Base-by-base conservation (phyloP, 2,329 filamentous ascomycete species). In the Ceratocystis colombiana region DNA sequence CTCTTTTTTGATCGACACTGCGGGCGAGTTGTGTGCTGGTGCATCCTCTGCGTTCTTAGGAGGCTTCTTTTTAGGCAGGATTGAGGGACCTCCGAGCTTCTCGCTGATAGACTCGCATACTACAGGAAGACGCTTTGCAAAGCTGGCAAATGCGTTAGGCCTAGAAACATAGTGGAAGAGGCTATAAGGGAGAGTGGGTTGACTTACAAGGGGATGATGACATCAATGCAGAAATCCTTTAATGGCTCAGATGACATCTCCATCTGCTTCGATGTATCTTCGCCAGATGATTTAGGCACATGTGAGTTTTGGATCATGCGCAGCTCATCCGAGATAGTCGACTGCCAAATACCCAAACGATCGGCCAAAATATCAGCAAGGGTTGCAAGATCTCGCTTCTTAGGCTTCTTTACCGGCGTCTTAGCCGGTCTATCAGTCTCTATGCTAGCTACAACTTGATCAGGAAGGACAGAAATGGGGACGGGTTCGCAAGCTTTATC, bases 311-410 rank as follows among this genome's bases (percentile, higher is more conserved):
- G 78, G 17, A 81, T 71, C 15, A 82, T 72, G 46, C 78, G 76
- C 67, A 81, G 74, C 65, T 84, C 82, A 69, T 88, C 83, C 25
- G 84, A 76, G 45, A 85, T 84, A 6, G 89, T 86, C 2, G 88
- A 90, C 72, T 92, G 88, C 89, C 89, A 93, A 68, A 94, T 94
- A 71, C 87, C 90, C 28, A 94, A 77, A 61, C 88, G 85, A 73
- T 94, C 89, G 6, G 89, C 83, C 64, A 91, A 82, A 0, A 90
- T 78, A 71, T 93, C 89, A 3, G 91, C 77, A 22, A 89, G 78
- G 6, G 85, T 76, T 0, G 81, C 80, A 5, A 89, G 76, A 70
- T 90, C 85, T 69, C 87, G 82, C 66, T 83, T 83, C 73, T 76
- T 83, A 45, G 79, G 75, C 70, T 87, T 88, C 73, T 83, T 86